A percentile compares a stretch with the other conserved stretches of the same genome.
Evolutionary conservation across 768 basidiomycete species (phyloP).

Genomic region (Cystofilobasidium capitatum): DNA sequence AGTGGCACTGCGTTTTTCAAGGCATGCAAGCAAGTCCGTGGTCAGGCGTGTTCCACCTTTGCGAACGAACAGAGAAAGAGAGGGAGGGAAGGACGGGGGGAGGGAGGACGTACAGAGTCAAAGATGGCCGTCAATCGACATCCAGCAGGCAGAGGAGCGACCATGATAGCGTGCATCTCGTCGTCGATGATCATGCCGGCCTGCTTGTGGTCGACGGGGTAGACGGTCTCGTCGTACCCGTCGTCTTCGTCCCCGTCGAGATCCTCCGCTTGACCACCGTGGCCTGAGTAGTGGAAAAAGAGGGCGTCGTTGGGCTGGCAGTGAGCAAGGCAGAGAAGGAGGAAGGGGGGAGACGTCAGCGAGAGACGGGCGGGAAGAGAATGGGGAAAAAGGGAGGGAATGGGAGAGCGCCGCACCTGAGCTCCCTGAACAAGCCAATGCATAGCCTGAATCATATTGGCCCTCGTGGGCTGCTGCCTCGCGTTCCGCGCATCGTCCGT

Average conservation of each 20-base stretch:
- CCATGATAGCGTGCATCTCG: constrained; percentile 70
- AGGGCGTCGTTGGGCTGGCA: constrained; percentile 57
- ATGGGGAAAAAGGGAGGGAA: constrained; percentile 34
- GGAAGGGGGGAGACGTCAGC: not conserved
- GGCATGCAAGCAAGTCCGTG: not conserved
- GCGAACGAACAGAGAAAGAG: not conserved
- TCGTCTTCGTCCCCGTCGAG: constrained; percentile 53
- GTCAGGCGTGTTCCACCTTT: not conserved
- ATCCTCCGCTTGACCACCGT: constrained; percentile 85
- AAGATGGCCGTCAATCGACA: constrained; percentile 67
- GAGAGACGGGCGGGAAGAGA: constrained; percentile 13
- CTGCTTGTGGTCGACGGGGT: constrained; percentile 51
- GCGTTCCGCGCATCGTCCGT: constrained; percentile 62
- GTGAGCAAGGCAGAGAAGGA: too few relatives aligned
- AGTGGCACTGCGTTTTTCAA: constrained; percentile 72
- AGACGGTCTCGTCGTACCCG: constrained; percentile 66
- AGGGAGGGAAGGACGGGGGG: constrained; percentile 30
- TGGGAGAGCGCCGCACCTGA: constrained; percentile 40
- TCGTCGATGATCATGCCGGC: constrained; percentile 81
- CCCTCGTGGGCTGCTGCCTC: constrained; percentile 59
- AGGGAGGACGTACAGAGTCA: constrained; percentile 30
- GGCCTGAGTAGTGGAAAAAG: constrained; percentile 94
- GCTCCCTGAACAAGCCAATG: constrained; percentile 82
- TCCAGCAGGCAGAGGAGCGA: constrained; percentile 65
- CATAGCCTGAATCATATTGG: constrained; percentile 82